phyloP scores from a whole-genome alignment of 2,329 filamentous ascomycete genomes.

The Fusarium staphyleae region DNA sequence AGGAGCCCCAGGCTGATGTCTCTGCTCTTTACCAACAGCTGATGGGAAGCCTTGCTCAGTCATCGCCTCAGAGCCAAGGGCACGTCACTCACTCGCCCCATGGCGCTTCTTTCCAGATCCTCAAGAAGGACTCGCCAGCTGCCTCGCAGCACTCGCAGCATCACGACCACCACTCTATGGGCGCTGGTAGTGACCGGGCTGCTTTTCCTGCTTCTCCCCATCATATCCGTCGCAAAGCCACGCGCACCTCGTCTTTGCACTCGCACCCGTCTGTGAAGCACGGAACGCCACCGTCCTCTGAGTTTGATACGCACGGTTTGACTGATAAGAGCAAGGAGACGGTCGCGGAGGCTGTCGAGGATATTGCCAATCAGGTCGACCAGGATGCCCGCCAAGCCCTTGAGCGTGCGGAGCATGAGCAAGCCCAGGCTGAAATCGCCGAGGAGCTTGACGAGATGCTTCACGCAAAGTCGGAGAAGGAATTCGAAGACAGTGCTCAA shows the following conservation, averaged over 20 bases:
- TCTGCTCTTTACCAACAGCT: conserved; percentile 49
- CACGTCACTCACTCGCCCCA: conserved; percentile 37
- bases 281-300: conserved; percentile 43
- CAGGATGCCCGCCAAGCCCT: conserved; percentile 70
- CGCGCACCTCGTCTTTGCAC: conserved; percentile 47
- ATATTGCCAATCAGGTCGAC: conserved; percentile 63
- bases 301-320: conserved; percentile 41
- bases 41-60: conserved; percentile 48
- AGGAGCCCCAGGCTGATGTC: conserved; percentile 51
- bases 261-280: conserved; percentile 41
- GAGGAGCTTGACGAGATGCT: conserved; percentile 57
- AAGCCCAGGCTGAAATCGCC: conserved; percentile 55
- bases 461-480: conserved; percentile 59
- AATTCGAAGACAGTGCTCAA: conserved; percentile 59
- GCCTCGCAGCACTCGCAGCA: conserved; percentile 49
- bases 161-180: conserved; percentile 47
- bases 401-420: conserved; percentile 60
- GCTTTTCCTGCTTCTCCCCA: conserved; percentile 54
- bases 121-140: conserved; percentile 59
- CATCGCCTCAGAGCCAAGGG: conserved; percentile 53
- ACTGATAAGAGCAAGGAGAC: conserved; percentile 71
- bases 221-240: conserved; percentile 49
- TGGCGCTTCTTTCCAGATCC: conserved; percentile 53
- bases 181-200: conserved; percentile 53
- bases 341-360: conserved; percentile 73